A percentile compares a stretch with the other conserved stretches of the same genome.
phyloP scores from a whole-genome alignment of 106 monocot genomes.

The Triglochin maritima region DNA sequence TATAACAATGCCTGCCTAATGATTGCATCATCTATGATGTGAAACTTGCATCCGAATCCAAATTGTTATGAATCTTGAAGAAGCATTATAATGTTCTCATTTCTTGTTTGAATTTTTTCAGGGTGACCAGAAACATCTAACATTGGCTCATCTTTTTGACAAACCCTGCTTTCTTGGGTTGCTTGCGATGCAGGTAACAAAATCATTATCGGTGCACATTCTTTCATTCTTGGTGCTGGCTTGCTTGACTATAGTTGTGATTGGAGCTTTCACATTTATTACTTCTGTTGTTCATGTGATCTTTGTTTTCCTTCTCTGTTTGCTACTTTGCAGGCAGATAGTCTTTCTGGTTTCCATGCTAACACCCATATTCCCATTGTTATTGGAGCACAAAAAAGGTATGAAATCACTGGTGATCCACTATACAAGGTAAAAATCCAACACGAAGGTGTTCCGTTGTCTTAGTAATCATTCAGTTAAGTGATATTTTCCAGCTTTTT shows the following conservation, averaged over 20 bases:
- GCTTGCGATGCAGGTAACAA: slow-evolving; percentile 73
- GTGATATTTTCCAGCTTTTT: too few relatives aligned
- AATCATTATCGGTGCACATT: too few relatives aligned
- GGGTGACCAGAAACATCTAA: slow-evolving; percentile 84
- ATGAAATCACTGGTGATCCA: slow-evolving; percentile 81
- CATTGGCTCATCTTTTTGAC: slow-evolving; percentile 92
- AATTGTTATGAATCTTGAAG: too few relatives aligned
- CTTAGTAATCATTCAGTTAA: too few relatives aligned
- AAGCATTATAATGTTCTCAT: too few relatives aligned
- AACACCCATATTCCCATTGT: slow-evolving; percentile 94
- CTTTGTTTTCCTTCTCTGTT: not conserved
- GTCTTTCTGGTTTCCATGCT: slow-evolving; percentile 83
- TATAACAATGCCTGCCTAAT: too few relatives aligned
- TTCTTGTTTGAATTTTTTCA: slow-evolving; percentile 16
- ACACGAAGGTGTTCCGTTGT: not conserved
- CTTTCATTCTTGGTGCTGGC: not conserved
- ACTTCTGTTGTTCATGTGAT: not conserved
- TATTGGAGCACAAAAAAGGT: slow-evolving; percentile 79
- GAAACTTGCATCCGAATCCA: too few relatives aligned
- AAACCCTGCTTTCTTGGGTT: slow-evolving; percentile 97
- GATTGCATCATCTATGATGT: too few relatives aligned
- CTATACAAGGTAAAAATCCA: slow-evolving; percentile 66
- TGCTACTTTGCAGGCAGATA: slow-evolving; percentile 50
- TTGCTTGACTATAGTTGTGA: not conserved
- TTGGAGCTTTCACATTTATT: not conserved